phyloP scores from a whole-genome alignment of 192 early-diverging fungal genomes.

The Neocallimastix lanati region DNA sequence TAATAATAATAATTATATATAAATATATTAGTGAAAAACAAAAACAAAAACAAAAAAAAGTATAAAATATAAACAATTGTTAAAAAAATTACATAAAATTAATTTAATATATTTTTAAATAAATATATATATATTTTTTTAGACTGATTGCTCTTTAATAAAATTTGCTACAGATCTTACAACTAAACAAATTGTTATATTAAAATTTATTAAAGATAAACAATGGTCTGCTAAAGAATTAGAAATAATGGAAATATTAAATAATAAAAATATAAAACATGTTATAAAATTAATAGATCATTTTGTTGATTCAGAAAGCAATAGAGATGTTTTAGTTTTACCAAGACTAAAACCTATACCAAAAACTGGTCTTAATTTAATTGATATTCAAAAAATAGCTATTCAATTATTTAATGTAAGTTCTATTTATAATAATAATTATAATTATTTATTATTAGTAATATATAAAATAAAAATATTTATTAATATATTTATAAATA shows the following conservation, averaged over 20 bases:
- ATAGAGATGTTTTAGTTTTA: conserved; percentile 32
- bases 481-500: too few relatives aligned
- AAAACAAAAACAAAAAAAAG: too few relatives aligned
- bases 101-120: too few relatives aligned
- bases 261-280: conserved; percentile 9
- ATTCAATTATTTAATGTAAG: conserved; percentile 18
- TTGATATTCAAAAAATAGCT: conserved; percentile 24
- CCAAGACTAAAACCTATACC: conserved; percentile 28
- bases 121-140: too few relatives aligned
- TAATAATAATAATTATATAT: too few relatives aligned
- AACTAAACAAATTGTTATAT: conserved; percentile 34
- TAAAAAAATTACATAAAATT: too few relatives aligned
- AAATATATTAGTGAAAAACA: too few relatives aligned
- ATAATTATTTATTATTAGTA: too few relatives aligned
- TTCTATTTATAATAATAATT: too few relatives aligned
- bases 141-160: conserved; percentile 32
- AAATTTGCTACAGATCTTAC: conserved; percentile 44
- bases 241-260: conserved; percentile 22
- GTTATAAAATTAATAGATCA: conserved; percentile 37
- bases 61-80: too few relatives aligned
- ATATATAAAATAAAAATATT: too few relatives aligned
- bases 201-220: conserved; percentile 39
- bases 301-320: conserved; percentile 28
- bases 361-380: conserved; percentile 25
- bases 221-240: conserved; percentile 34